Evolutionary conservation across 1,284 basidiomycete species (phyloP), one percentile per base, ranked within the genome.

Genomic region (Apiotrichum laibachii): DNA sequence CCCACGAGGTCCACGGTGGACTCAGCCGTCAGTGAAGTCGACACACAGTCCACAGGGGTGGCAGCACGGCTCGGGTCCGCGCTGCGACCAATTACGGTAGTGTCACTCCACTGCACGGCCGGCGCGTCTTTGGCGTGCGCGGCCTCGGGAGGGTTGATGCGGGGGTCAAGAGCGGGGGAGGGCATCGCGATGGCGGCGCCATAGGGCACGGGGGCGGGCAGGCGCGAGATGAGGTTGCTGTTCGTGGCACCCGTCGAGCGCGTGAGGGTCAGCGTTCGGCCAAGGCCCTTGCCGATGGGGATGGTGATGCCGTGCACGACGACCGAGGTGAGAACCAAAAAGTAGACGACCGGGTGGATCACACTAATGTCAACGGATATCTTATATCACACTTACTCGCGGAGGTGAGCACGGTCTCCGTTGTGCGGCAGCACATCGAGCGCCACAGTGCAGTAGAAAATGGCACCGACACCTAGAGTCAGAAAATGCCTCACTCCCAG

Each of bases 381-480:
- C 2, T 31, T 13, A 19, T 42, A 11, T n/a, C 15, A 15, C 2
- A 57, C 61, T 55, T 31, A 65, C 19, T 65, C 59, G 5, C 79
- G 73, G 3, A 82, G 64, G 5, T 73, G 72, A 2, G 72, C 67
- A 2, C 76, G 68, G 1, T 69, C 71, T 1, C 76, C 73, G 44
- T 81, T 77, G 37, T 79, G 77, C 0, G 82, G 81, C 0, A 83
- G 53, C 26, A 68, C 62, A 15, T 79, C 72, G 11, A 81, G 67
- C 0, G 82, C 82, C 10, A 83, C 79, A 54, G 81, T 76, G 42
- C 78, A 76, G 64, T 83, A 83, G 65, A 81, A 82, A 9, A 81
- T 73, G 0, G 80, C 80, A 1, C 77, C 77, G 5, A 80, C 79
- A 73, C 40, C 40, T 42, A 18, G 2, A 18, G 16, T 42, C 40